These are phyloP conservation scores for Rhodosporidiobolus odoratus DNA, from an alignment of 768 basidiomycete species.

Conservation along the genomic window DNA sequence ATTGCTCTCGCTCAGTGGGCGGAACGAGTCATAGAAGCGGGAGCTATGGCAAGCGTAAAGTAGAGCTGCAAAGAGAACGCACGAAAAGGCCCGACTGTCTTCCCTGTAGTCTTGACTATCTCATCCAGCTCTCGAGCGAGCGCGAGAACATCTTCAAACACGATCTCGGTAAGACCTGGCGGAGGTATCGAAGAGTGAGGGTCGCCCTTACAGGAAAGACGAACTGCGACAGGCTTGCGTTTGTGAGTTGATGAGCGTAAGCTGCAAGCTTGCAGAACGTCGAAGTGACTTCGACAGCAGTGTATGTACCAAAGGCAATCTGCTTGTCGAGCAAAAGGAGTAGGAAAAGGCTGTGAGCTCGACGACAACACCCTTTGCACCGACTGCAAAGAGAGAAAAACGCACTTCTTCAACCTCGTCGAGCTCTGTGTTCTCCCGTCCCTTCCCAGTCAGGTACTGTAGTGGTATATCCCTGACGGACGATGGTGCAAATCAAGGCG, in stretches of 20 bases:
- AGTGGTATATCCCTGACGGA: neutral
- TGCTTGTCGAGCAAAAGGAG: slow-evolving; percentile 42
- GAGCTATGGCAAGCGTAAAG: neutral
- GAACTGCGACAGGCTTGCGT: neutral
- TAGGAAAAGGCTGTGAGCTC: slow-evolving; percentile 48
- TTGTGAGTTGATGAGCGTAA: slow-evolving; percentile 69
- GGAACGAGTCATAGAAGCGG: no score
- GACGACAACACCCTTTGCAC: no score
- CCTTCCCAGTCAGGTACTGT: slow-evolving; percentile 51
- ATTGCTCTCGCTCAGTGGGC: neutral
- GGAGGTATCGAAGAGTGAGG: slow-evolving; percentile 41
- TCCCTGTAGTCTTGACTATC: slow-evolving; percentile 59
- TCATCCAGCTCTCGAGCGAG: slow-evolving; percentile 65
- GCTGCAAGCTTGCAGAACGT: slow-evolving; percentile 73
- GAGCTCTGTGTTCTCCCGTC: slow-evolving; percentile 60
- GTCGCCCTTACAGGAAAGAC: neutral
- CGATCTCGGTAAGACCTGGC: slow-evolving; percentile 78
- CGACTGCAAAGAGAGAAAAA: neutral
- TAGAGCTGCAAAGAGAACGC: neutral
- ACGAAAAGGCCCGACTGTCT: slow-evolving; percentile 56
- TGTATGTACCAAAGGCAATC: slow-evolving; percentile 57
- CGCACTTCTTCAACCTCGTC: slow-evolving; percentile 46
- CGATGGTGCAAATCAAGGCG: slow-evolving; percentile 1
- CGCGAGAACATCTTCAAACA: slow-evolving; percentile 62
- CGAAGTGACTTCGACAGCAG: slow-evolving; percentile 62